Evolutionary conservation across 768 basidiomycete species (phyloP).

Genomic region (Naganishia kalamii): DNA sequence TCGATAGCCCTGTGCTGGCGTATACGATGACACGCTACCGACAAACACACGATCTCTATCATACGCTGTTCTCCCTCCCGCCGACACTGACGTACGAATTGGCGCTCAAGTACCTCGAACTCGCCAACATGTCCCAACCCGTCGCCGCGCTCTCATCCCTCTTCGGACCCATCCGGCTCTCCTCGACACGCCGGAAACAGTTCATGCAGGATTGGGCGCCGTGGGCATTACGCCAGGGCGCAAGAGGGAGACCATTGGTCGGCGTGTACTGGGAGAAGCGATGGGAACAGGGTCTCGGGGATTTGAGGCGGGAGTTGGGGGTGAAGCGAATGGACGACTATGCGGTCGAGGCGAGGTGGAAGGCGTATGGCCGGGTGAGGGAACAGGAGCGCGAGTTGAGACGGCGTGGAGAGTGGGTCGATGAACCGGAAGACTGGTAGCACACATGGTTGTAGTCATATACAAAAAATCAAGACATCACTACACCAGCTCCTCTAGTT

Average conservation of each 20-base stretch:
- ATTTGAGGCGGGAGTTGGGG: slow-evolving; percentile 77
- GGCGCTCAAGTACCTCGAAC: slow-evolving; percentile 89
- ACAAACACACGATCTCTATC: slow-evolving; percentile 96
- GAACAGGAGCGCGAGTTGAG: slow-evolving; percentile 58
- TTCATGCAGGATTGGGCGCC: slow-evolving; percentile 78
- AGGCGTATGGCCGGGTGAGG: slow-evolving; percentile 61
- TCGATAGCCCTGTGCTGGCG: slow-evolving; percentile 88
- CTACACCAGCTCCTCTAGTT: neutral
- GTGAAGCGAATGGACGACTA: slow-evolving; percentile 51
- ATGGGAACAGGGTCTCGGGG: slow-evolving; percentile 75
- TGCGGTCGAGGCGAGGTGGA: slow-evolving; percentile 65
- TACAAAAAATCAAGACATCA: no score
- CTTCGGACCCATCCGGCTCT: slow-evolving; percentile 67
- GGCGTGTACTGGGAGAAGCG: slow-evolving; percentile 93
- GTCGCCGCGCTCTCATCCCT: slow-evolving; percentile 73
- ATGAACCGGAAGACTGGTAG: slow-evolving; percentile 43
- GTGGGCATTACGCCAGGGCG: slow-evolving; percentile 84
- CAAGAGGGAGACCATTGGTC: slow-evolving; percentile 62
- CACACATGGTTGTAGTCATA: no score
- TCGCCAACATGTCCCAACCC: slow-evolving; percentile 82
- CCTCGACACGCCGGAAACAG: slow-evolving; percentile 45
- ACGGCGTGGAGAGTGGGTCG: slow-evolving; percentile 39
- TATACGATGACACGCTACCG: slow-evolving; percentile 98
- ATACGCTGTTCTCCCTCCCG: slow-evolving; percentile 79
- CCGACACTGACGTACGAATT: slow-evolving; percentile 87